Conservation (phyloP, 164 flowering plant species). For the Saururus chinensis region DNA sequence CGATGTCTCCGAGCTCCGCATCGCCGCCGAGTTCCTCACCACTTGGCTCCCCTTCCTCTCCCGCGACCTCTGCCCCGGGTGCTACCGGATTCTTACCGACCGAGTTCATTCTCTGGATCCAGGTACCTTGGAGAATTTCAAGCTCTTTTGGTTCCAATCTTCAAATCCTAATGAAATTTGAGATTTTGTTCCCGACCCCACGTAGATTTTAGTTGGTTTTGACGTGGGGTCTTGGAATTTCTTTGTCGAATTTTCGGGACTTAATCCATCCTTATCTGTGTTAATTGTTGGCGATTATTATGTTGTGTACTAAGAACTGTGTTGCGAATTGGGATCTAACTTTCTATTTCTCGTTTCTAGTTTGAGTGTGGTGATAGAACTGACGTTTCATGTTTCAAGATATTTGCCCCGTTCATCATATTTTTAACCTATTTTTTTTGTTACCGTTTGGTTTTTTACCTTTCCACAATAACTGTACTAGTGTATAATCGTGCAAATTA, state of each 20-base stretch:
- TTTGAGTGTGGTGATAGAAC: neutral
- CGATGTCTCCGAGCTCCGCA: slow-evolving; percentile 43
- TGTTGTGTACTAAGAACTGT: neutral
- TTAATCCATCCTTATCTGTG: too few relatives aligned
- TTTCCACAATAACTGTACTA: too few relatives aligned
- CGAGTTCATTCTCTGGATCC: slow-evolving; percentile 46
- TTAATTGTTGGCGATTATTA: neutral
- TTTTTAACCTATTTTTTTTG: too few relatives aligned
- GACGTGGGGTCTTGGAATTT: too few relatives aligned
- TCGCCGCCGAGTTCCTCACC: slow-evolving; percentile 64
- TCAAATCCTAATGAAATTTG: neutral
- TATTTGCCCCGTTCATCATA: neutral
- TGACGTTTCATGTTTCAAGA: neutral
- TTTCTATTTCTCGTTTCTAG: too few relatives aligned
- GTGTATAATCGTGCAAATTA: too few relatives aligned
- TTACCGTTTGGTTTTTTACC: too few relatives aligned
- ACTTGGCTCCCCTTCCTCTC: slow-evolving; percentile 74
- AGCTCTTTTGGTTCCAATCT: neutral
- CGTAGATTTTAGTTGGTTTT: too few relatives aligned
- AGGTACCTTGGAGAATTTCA: slow-evolving; percentile 11
- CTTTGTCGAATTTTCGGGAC: too few relatives aligned
- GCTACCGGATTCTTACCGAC: slow-evolving; percentile 33
- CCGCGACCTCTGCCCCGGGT: slow-evolving; percentile 48
- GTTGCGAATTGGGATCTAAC: neutral
- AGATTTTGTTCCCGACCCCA: too few relatives aligned